A percentile compares a stretch with the other conserved stretches of the same genome.
These are phyloP conservation scores for Ceratobasidium sp. DNA, from an alignment of 1,284 basidiomycete species.

Conservation along the genomic window DNA sequence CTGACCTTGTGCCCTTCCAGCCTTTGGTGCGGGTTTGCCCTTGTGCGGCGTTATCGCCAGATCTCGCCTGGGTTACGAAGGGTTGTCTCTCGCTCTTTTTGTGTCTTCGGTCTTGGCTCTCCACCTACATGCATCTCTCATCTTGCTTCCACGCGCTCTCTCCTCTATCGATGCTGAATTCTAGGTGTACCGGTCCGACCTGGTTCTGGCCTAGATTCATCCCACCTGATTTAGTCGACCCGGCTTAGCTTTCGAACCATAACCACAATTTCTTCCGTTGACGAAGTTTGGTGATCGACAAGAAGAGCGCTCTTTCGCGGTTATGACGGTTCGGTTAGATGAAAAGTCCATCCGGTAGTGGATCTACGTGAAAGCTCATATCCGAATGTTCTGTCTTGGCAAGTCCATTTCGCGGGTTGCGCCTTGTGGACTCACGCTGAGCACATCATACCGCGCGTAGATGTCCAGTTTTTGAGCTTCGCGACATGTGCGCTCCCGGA, in stretches of 20 bases:
- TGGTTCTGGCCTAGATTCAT: background rate
- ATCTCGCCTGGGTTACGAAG: background rate
- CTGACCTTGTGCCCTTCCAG: too few relatives aligned
- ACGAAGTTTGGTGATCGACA: background rate
- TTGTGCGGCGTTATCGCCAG: too few relatives aligned
- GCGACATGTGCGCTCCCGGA: conserved; percentile 3
- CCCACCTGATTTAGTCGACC: background rate
- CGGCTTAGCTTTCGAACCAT: background rate
- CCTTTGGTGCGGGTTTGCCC: too few relatives aligned
- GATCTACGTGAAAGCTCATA: background rate
- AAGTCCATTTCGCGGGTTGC: conserved; percentile 2
- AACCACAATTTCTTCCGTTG: too few relatives aligned
- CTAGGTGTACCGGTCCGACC: background rate
- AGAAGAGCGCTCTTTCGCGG: background rate
- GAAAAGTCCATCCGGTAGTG: background rate
- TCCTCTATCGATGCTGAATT: background rate
- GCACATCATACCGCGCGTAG: conserved; percentile 12
- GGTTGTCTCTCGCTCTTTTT: background rate
- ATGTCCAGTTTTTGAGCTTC: background rate
- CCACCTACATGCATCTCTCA: background rate
- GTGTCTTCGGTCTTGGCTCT: conserved; percentile 32
- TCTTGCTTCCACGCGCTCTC: background rate
- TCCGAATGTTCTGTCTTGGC: conserved; percentile 19
- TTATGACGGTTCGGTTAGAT: conserved; percentile 11
- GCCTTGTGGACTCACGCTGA: conserved; percentile 15